A percentile compares a stretch with the other conserved stretches of the same genome.
These are phyloP conservation scores for Diaporthe batatas DNA, from an alignment of 2,329 filamentous ascomycete species.

Conservation along the genomic window DNA sequence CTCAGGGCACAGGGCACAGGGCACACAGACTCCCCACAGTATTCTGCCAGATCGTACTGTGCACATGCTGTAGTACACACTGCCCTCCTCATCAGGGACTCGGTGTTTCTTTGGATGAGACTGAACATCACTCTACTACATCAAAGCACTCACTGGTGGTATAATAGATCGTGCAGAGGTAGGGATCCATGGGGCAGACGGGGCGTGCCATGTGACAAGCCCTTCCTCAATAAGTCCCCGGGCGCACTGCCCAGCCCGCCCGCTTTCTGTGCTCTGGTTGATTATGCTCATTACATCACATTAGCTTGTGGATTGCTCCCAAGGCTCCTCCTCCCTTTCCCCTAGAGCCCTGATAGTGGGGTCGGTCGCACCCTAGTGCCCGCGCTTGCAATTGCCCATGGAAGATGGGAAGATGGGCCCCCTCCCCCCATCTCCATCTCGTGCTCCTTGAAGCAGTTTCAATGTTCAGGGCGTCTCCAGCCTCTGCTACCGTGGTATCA, in stretches of 20 bases:
- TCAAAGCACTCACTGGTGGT: not conserved
- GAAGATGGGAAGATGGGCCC: constrained; percentile 8
- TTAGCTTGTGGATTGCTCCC: constrained; percentile 1
- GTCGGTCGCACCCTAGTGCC: constrained; percentile 2
- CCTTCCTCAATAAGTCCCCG: not conserved
- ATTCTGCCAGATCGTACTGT: not conserved
- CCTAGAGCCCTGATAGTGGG: constrained; percentile 22
- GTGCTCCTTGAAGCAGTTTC: constrained; percentile 30
- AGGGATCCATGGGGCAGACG: not conserved
- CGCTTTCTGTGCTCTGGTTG: not conserved
- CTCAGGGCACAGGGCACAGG: not conserved
- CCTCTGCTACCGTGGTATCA: too few relatives aligned
- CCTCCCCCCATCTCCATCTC: too few relatives aligned
- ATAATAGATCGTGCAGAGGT: not conserved
- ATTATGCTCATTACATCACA: constrained; percentile 32
- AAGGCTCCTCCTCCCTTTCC: not conserved
- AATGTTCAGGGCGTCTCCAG: constrained; percentile 16
- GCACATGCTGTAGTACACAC: not conserved
- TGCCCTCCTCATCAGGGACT: not conserved
- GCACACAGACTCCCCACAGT: not conserved
- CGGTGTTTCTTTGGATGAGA: constrained; percentile 36
- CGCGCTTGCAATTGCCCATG: not conserved
- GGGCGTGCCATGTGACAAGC: not conserved
- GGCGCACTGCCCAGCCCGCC: not conserved
- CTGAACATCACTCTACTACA: constrained; percentile 11